phyloP scores from a whole-genome alignment of 345 rosid species.

The Capsella bursapastoris region DNA sequence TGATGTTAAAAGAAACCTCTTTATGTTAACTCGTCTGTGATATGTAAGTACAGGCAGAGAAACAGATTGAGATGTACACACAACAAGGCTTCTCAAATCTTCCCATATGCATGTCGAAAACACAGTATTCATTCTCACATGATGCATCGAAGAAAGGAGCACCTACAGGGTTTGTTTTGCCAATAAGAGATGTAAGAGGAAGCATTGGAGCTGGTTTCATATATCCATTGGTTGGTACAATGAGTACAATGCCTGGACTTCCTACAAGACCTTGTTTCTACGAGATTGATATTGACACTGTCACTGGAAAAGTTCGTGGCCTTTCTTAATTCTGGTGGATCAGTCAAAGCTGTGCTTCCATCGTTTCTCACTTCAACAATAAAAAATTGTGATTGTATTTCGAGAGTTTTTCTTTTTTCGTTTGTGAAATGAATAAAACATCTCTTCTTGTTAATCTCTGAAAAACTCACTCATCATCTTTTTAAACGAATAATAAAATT shows the following conservation, averaged over 20 bases:
- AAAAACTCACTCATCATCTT: slow-evolving; percentile 1
- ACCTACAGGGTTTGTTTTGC: slow-evolving; percentile 78
- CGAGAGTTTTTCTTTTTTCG: slow-evolving; percentile 1
- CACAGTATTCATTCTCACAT: slow-evolving; percentile 93
- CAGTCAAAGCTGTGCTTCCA: slow-evolving; percentile 9
- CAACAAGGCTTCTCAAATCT: slow-evolving; percentile 84
- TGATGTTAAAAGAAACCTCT: neutral
- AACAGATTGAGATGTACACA: slow-evolving; percentile 93
- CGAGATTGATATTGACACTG: slow-evolving; percentile 83
- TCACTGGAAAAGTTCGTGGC: slow-evolving; percentile 84
- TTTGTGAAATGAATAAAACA: slow-evolving; percentile 4
- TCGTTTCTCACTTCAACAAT: slow-evolving; percentile 28
- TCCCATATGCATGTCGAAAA: slow-evolving; percentile 99
- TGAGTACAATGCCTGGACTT: slow-evolving; percentile 99
- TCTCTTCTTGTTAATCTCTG: slow-evolving; percentile 1
- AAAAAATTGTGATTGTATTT: slow-evolving; percentile 24
- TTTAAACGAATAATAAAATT: neutral
- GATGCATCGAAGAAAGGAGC: slow-evolving; percentile 87
- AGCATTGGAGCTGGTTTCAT: slow-evolving; percentile 99
- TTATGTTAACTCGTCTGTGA: neutral
- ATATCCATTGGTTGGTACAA: slow-evolving; percentile 91
- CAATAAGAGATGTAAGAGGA: slow-evolving; percentile 92
- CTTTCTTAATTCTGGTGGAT: slow-evolving; percentile 57
- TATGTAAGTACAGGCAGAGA: slow-evolving; percentile 75
- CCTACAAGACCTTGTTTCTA: slow-evolving; percentile 98